These are phyloP conservation scores for Saitozyma podzolica DNA, from an alignment of 768 basidiomycete genomes.

Conservation along the genomic window DNA sequence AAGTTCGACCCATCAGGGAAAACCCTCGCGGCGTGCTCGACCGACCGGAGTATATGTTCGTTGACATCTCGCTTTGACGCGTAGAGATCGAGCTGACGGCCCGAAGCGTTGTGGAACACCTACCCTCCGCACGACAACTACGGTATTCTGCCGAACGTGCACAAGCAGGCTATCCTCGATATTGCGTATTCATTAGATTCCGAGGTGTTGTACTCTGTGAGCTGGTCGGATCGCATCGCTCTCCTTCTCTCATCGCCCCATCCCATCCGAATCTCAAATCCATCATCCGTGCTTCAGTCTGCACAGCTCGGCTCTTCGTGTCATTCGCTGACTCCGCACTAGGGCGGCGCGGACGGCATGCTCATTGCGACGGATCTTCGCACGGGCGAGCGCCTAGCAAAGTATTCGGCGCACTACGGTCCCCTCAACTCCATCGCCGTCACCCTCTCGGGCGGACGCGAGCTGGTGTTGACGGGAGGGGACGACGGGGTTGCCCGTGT, in stretches of 20 bases:
- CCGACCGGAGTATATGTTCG: conserved; percentile 87
- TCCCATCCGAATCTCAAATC: neutral
- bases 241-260: neutral
- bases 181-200: conserved; percentile 63
- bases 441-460: conserved; percentile 78
- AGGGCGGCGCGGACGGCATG: conserved; percentile 86
- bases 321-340: conserved; percentile 57
- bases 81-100: neutral
- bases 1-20: conserved; percentile 92
- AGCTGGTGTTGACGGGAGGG: conserved; percentile 80
- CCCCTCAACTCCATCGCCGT: conserved; percentile 88
- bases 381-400: conserved; percentile 76
- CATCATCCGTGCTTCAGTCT: neutral
- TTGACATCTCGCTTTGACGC: conserved; percentile 29
- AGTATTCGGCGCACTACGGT: conserved; percentile 84
- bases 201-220: conserved; percentile 45
- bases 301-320: neutral
- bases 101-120: conserved; percentile 79
- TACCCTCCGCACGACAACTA: conserved; percentile 93
- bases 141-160: conserved; percentile 73
- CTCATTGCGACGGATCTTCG: conserved; percentile 74
- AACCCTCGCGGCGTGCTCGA: conserved; percentile 87
- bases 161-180: conserved; percentile 90
- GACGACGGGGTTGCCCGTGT: conserved; percentile 90
- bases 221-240: conserved; percentile 3